Evolutionary conservation across 805 yeast species (phyloP), one percentile per base, ranked within the genome.

Genomic region (Ogataea pignaliae): DNA sequence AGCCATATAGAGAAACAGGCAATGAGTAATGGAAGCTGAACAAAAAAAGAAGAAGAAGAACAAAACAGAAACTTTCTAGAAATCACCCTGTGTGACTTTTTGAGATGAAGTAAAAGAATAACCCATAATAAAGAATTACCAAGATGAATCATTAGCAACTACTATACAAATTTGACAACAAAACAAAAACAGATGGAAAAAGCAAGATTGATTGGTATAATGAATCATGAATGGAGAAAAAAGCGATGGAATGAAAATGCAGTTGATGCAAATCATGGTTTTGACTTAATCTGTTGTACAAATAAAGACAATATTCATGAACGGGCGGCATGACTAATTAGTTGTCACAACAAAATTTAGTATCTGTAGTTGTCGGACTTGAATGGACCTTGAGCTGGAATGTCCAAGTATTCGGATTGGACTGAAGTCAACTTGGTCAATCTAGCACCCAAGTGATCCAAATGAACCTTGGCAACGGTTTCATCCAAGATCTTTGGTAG

Each of bases 361-460:
- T 91, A 91, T 79, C 97, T 87, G 95, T 91, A 91, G 78, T 84
- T 87, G 63, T 91, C 97, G 65, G 96, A 84, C 85, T 91, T 91
- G 95, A 64, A 91, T 63, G 99, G 99, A 78, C 99, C 99, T 70
- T 83, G 85, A 62, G 69, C 68, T 65, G 96, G 91, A 60, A 93
- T 73, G 66, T 91, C 90, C 69, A 91, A 83, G 85, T 91, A 91
- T 58, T 89, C 96, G 61, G 96, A 79, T 81, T 91, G 99, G 59
- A 69, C 88, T 43, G 71, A 56, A 56, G 89, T 69, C 68, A 91
- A 83, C 55, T 72, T 72, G 60, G 95, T 78, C 68, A 91, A 83
- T 70, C 78, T 81, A 61, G 83, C 98, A 71, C 93, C 95, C 67
- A 91, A 81, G 78, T 93, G 96, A 68, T 73, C 88, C 74, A 91